phyloP scores from a whole-genome alignment of 441 rosid genomes.

The Syzygium malaccense region DNA sequence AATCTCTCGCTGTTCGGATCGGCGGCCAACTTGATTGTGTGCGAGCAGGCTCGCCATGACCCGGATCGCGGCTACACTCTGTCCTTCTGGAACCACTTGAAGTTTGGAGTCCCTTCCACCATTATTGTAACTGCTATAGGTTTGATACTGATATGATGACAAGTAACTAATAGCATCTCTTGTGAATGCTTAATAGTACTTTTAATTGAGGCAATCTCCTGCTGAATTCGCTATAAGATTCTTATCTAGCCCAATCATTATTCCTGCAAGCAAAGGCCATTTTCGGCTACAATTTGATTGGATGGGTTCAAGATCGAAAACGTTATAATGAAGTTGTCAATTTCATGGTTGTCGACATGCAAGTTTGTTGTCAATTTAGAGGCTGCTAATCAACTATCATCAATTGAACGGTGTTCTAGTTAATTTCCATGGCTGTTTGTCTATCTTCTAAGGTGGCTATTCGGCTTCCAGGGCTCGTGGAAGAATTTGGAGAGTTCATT shows the following conservation, averaged over 20 bases:
- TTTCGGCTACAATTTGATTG: neutral
- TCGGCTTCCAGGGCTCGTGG: neutral
- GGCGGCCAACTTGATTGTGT: slow-evolving; percentile 12
- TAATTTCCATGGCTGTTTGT: neutral
- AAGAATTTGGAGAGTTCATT: neutral
- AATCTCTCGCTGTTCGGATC: slow-evolving; percentile 7
- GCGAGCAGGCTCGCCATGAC: slow-evolving; percentile 4
- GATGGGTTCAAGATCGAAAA: neutral
- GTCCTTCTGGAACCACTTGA: slow-evolving; percentile 8
- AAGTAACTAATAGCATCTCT: neutral
- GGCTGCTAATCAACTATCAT: neutral
- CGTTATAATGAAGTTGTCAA: neutral
- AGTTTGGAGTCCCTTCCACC: slow-evolving; percentile 13
- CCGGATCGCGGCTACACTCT: neutral
- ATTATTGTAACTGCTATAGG: slow-evolving; percentile 2
- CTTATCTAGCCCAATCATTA: neutral
- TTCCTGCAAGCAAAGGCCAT: neutral
- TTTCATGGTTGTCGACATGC: neutral
- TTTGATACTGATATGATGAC: neutral
- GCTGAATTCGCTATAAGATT: neutral
- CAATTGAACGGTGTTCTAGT: neutral
- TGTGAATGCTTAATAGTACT: neutral
- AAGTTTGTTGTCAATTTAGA: neutral
- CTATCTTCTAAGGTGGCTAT: neutral
- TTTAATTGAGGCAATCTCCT: neutral